Percentiles rank a stretch among this genome's conserved stretches.
These are phyloP conservation scores for Fusarium sterilihyphosum DNA, from an alignment of 2,329 filamentous ascomycete genomes.

Conservation along the genomic window DNA sequence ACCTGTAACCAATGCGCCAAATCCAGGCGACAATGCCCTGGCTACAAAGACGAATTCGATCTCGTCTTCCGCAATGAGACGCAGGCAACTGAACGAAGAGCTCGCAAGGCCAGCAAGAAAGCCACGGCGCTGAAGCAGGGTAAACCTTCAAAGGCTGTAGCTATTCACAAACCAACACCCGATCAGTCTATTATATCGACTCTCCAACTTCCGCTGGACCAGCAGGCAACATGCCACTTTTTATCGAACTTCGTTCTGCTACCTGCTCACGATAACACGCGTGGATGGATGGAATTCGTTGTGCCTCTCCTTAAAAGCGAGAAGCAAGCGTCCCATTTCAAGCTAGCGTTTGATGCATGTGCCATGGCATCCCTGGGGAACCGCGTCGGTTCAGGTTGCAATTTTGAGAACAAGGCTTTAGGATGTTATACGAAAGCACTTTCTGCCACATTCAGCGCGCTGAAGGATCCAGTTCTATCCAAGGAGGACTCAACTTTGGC, in stretches of 20 bases:
- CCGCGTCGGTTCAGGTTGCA: constrained; percentile 49
- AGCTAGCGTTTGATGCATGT: constrained; percentile 68
- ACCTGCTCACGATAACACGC: constrained; percentile 59
- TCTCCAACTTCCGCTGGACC: constrained; percentile 60
- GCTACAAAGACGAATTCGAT: constrained; percentile 77
- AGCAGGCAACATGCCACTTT: constrained; percentile 68
- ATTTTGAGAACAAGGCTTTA: constrained; percentile 55
- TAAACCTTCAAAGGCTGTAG: constrained; percentile 32
- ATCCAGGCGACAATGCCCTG: constrained; percentile 70
- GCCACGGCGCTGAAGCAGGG: constrained; percentile 50
- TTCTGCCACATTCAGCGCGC: constrained; percentile 60
- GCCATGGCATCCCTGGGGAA: constrained; percentile 67
- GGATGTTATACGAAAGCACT: constrained; percentile 65
- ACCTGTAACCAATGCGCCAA: constrained; percentile 73
- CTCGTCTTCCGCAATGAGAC: constrained; percentile 79
- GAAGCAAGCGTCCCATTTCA: constrained; percentile 57
- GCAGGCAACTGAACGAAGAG: constrained; percentile 71
- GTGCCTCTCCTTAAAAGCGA: constrained; percentile 63
- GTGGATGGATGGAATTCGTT: constrained; percentile 69
- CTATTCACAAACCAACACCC: constrained; percentile 30
- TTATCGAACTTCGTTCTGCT: constrained; percentile 68
- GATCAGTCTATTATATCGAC: constrained; percentile 42
- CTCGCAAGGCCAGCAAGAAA: constrained; percentile 65
- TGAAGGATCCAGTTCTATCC: constrained; percentile 60
- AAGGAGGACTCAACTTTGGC: constrained; percentile 68